Conservation (phyloP, 2,329 filamentous ascomycete species). For the Xylogone sp. region DNA sequence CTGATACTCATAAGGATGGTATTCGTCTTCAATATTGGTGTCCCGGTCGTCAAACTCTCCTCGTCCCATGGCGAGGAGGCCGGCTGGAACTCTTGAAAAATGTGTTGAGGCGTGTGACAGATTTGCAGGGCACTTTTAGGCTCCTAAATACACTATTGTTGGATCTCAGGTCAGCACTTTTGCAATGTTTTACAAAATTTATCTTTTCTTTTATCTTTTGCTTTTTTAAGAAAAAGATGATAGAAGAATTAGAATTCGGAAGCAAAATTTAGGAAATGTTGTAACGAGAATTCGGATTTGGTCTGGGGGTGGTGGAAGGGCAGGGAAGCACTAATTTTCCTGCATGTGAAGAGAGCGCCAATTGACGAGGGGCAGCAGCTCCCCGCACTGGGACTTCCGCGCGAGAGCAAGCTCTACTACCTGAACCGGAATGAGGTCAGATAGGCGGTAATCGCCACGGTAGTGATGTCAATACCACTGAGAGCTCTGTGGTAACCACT, state of each 20-base stretch:
- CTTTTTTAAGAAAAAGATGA: too few relatives aligned
- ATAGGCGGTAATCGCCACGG: neutral
- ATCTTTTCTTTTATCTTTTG: too few relatives aligned
- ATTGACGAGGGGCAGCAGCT: neutral
- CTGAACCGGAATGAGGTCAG: neutral
- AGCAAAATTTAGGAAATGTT: too few relatives aligned
- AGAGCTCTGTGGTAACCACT: neutral
- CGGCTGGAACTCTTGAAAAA: neutral
- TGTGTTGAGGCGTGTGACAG: neutral
- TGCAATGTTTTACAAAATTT: too few relatives aligned
- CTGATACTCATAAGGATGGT: constrained; percentile 79
- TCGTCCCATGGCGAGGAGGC: constrained; percentile 61
- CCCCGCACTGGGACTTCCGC: neutral
- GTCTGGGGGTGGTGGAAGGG: too few relatives aligned
- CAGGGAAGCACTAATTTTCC: too few relatives aligned
- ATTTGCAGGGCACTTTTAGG: neutral
- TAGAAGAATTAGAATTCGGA: too few relatives aligned
- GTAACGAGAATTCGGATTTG: too few relatives aligned
- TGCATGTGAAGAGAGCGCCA: neutral
- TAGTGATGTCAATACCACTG: neutral
- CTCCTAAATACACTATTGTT: too few relatives aligned
- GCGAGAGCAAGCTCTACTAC: too few relatives aligned
- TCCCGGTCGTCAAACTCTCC: constrained; percentile 67
- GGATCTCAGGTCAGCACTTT: too few relatives aligned
- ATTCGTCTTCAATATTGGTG: constrained; percentile 57